Evolutionary conservation across 2,329 filamentous ascomycete genomes (phyloP).

Genomic region (Colletotrichum tamarilloi): DNA sequence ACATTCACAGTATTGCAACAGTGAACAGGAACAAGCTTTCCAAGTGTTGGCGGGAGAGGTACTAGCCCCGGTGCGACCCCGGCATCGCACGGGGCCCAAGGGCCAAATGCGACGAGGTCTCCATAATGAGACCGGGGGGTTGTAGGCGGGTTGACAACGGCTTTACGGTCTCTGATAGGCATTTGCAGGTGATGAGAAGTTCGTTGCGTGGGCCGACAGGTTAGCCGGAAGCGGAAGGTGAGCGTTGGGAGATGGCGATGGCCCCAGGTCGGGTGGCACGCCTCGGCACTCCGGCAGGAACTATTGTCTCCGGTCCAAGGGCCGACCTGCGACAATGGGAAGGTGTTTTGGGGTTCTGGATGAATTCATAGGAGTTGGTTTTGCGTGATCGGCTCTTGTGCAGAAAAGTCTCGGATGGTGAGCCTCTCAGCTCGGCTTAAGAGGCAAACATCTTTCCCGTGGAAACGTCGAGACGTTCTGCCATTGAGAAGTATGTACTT

Average conservation of each 20-base stretch:
- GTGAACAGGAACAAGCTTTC: constrained; percentile 24
- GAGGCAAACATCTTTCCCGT: neutral
- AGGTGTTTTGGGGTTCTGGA: neutral
- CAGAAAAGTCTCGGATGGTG: neutral
- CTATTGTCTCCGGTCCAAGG: constrained; percentile 15
- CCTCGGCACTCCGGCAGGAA: constrained; percentile 25
- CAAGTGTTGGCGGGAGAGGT: constrained; percentile 15
- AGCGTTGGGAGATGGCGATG: neutral
- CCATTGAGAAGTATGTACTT: neutral
- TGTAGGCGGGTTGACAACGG: neutral
- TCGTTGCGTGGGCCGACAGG: constrained; percentile 14
- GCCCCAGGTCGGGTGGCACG: constrained; percentile 3
- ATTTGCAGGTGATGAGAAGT: neutral
- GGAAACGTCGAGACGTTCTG: neutral
- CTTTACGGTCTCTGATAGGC: constrained; percentile 10
- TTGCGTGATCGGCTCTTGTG: neutral
- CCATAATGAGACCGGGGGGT: neutral
- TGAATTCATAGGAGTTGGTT: neutral
- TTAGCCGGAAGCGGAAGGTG: constrained; percentile 33
- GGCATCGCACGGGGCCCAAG: neutral
- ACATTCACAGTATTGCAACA: neutral
- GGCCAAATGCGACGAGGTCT: neutral
- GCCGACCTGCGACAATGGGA: constrained; percentile 27
- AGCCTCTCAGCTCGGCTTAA: neutral
- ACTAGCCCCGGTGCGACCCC: neutral